Evolutionary conservation across 2,329 filamentous ascomycete species (phyloP), one percentile per base, ranked within the genome.

Genomic region (Simplicillium aogashimaense): DNA sequence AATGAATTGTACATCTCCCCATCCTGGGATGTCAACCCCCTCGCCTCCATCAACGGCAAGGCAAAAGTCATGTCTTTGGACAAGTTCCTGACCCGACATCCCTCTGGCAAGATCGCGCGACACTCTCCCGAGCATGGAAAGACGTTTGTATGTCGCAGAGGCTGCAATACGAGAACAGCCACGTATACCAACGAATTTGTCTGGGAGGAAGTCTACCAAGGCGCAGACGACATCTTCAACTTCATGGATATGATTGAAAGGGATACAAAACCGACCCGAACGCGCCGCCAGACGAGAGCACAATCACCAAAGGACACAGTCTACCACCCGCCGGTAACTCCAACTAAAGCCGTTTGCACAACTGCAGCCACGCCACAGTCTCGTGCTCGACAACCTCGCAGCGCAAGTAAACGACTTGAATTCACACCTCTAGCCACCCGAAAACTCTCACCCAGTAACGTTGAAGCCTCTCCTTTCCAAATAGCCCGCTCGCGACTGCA

Each of bases 371-470:
- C 55, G n/a, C 59, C 57, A 6, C 54, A 55, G 15, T 57, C 55
- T 7, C 53, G 50, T 36, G 46, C 53, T 16, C 49, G 45, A n/a
- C 50, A 55, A 30, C 36, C 10, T 25, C 61, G 58, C 48, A 54
- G 58, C 28, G 44, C 50, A 1, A 51, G 52, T 39, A 95, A 89
- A 53, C 83, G 86, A 5, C 75, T 98, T 29, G 89, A 95, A 55
- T 97, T 97, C 53, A 98, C 92, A 0, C 92, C 92, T 0, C 67
- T 98, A n/a, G 88, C 87, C 7, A 95, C 87, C 12, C 82, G 92
- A 31, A 74, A 84, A 15, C 72, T 98, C 3, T 86, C 86, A 1
- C 83, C 86, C 4, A 74, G 74, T 29, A 77, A 84, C 48, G 73
- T 84, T 41, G 76, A 87, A 34, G 78, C 82, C 2, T 94, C 92